These are phyloP conservation scores for Verticillium nonalfalfae DNA, from an alignment of 2,329 filamentous ascomycete genomes.

Conservation along the genomic window DNA sequence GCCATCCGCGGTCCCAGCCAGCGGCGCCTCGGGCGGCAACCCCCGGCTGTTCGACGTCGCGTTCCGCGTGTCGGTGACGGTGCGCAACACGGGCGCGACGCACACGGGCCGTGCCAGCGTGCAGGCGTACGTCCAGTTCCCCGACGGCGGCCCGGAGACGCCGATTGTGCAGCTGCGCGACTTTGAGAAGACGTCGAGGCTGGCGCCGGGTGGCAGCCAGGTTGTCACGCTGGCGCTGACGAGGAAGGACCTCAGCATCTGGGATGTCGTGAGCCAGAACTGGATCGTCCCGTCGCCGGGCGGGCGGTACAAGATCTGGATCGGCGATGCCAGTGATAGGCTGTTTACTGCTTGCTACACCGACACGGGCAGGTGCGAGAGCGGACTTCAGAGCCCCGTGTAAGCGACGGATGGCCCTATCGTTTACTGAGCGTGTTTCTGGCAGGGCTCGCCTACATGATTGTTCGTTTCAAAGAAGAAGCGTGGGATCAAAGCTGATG, in stretches of 20 bases:
- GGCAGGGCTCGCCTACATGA: too few species aligned
- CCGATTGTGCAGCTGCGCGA: conserved; percentile 63
- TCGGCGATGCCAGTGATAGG: conserved; percentile 29
- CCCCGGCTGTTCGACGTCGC: conserved; percentile 53
- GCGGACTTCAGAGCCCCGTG: conserved; percentile 6
- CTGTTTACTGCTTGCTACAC: conserved; percentile 12
- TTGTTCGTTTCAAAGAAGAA: too few species aligned
- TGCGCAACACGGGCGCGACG: conserved; percentile 45
- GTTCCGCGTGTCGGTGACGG: conserved; percentile 34
- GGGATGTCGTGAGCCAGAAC: conserved; percentile 62
- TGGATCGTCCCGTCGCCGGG: conserved; percentile 47
- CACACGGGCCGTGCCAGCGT: conserved; percentile 36
- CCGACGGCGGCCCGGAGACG: conserved; percentile 46
- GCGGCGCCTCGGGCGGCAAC: conserved; percentile 65
- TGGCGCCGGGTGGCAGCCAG: conserved; percentile 46
- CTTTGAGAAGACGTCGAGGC: conserved; percentile 58
- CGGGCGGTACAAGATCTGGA: conserved; percentile 30
- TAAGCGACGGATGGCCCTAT: background rate
- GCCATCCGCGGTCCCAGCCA: conserved; percentile 45
- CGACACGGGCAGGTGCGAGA: conserved; percentile 6
- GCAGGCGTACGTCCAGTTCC: conserved; percentile 40
- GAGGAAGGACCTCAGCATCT: conserved; percentile 66
- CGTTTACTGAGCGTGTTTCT: too few species aligned
- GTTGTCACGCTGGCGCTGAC: conserved; percentile 54
- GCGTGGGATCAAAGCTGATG: too few species aligned